phyloP scores from a whole-genome alignment of 371 early-diverging fungal species.

The Mucor indicus region DNA sequence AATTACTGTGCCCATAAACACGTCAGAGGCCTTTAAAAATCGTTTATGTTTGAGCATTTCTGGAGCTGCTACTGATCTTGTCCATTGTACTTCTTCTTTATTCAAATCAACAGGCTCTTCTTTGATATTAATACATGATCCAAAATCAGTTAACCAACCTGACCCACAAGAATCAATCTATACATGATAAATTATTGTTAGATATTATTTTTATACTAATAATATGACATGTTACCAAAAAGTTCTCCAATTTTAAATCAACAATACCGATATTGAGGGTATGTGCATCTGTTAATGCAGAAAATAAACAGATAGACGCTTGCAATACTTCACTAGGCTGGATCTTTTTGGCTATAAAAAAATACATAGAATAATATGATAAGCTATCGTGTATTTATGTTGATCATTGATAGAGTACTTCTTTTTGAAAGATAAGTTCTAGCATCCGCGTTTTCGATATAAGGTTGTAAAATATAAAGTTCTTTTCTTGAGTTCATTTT shows the following conservation, averaged over 20 bases:
- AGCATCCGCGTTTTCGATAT: slow-evolving; percentile 26
- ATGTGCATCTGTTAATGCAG: slow-evolving; percentile 33
- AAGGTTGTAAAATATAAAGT: slow-evolving; percentile 24
- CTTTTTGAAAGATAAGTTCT: slow-evolving; percentile 25
- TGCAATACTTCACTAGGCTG: slow-evolving; percentile 26
- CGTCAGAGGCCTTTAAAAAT: slow-evolving; percentile 31
- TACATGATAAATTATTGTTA: neutral
- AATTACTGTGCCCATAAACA: slow-evolving; percentile 37
- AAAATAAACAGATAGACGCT: slow-evolving; percentile 27
- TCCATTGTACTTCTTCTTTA: slow-evolving; percentile 22
- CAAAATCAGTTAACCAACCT: slow-evolving; percentile 39
- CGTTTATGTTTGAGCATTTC: slow-evolving; percentile 21
- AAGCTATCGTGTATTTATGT: neutral
- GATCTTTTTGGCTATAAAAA: slow-evolving; percentile 7
- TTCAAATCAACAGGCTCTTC: slow-evolving; percentile 7
- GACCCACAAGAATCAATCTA: slow-evolving; percentile 28
- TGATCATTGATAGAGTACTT: too few relatives aligned
- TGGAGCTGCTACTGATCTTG: slow-evolving; percentile 34
- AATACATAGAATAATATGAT: neutral
- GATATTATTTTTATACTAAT: neutral
- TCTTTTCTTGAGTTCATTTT: neutral
- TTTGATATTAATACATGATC: slow-evolving; percentile 28
- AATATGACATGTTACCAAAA: slow-evolving; percentile 13
- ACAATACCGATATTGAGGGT: slow-evolving; percentile 29
- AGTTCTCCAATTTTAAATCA: slow-evolving; percentile 40